Conservation (phyloP, 768 basidiomycete genomes). For the Agrocybe pediades region DNA sequence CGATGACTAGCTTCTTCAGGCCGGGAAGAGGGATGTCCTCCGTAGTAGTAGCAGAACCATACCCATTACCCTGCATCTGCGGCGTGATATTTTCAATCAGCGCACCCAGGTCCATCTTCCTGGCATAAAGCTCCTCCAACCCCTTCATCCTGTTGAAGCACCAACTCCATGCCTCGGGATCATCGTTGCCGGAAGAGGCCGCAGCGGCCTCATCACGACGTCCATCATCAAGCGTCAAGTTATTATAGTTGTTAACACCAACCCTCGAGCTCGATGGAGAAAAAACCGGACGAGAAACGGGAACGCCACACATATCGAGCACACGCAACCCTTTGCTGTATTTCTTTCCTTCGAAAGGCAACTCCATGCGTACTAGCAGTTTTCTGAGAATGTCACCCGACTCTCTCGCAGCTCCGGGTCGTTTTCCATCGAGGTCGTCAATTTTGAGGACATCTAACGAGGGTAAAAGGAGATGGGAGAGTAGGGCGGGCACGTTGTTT, state of each 20-base stretch:
- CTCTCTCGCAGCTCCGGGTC: constrained; percentile 26
- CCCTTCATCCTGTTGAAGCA: constrained; percentile 30
- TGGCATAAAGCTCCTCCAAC: constrained; percentile 23
- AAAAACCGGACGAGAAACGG: neutral
- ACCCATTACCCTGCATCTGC: neutral
- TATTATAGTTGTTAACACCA: too few species aligned
- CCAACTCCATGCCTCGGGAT: constrained; percentile 25
- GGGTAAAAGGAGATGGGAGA: constrained; percentile 32
- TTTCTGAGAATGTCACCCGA: constrained; percentile 26
- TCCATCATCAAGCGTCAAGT: too few species aligned
- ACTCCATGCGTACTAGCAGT: constrained; percentile 33
- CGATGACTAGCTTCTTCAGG: neutral
- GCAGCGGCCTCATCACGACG: too few species aligned
- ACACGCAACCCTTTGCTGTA: constrained; percentile 21
- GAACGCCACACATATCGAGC: constrained; percentile 28
- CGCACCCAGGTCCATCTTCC: constrained; percentile 20
- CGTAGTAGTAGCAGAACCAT: neutral
- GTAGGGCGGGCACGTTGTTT: constrained; percentile 34
- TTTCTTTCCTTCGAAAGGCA: constrained; percentile 19
- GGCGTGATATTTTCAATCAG: constrained; percentile 20
- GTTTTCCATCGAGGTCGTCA: constrained; percentile 36
- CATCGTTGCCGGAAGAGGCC: neutral
- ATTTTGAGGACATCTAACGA: constrained; percentile 29
- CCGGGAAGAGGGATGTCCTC: neutral
- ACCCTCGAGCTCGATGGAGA: too few species aligned